A percentile compares a stretch with the other conserved stretches of the same genome.
Conservation (phyloP, 1,284 basidiomycete species). For the Tetrapyrgos nigripes region DNA sequence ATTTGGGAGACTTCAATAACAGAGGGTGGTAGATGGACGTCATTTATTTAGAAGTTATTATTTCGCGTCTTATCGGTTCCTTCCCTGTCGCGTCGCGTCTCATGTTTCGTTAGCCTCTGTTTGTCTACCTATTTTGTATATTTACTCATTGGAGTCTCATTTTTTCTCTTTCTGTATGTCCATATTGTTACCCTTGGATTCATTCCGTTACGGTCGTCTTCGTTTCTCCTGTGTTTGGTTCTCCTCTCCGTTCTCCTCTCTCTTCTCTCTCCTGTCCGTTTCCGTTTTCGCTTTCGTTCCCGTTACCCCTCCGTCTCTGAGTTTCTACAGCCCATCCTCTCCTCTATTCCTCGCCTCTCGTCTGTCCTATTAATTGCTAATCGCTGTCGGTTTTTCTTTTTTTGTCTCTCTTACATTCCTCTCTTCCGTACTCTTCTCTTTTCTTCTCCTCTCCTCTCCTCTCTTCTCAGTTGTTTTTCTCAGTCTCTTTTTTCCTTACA, state of each 20-base stretch:
- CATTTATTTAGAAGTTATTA: too few species aligned
- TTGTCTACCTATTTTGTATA: too few species aligned
- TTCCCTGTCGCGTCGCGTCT: too few species aligned
- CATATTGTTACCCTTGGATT: neutral
- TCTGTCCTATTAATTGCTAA: too few species aligned
- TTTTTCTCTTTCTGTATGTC: neutral
- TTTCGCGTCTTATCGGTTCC: too few species aligned
- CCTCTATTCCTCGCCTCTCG: neutral
- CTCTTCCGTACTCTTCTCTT: constrained; percentile 8
- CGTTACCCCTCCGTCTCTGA: constrained; percentile 3
- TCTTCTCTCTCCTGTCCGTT: neutral
- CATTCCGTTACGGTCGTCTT: too few species aligned
- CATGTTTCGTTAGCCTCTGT: too few species aligned
- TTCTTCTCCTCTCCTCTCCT: constrained; percentile 11
- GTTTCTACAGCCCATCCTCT: constrained; percentile 12
- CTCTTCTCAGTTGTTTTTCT: constrained; percentile 14
- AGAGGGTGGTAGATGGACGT: constrained; percentile 2
- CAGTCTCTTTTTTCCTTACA: constrained; percentile 28
- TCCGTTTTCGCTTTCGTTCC: constrained; percentile 2
- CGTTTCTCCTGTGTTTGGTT: neutral
- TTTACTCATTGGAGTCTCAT: neutral
- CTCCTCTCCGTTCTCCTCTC: neutral
- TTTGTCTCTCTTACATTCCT: constrained; percentile 5
- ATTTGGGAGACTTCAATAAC: constrained; percentile 8
- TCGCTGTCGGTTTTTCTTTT: too few species aligned